Base-by-base conservation (phyloP, 176 grass and related monocot species). In the Eleusine coracana region DNA sequence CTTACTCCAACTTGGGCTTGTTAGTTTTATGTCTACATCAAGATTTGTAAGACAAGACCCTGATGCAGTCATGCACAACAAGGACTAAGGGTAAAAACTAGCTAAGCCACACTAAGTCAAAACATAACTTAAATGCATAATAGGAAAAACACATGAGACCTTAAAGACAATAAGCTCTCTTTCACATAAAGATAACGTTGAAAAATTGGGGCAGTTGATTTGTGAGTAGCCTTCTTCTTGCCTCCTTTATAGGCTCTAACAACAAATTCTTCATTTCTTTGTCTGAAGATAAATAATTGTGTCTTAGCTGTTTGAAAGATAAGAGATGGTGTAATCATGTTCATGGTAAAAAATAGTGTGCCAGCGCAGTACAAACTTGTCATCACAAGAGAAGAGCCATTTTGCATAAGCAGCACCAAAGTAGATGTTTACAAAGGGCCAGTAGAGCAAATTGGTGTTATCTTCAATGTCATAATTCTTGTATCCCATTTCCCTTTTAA, bases 211-310 rank as follows among this genome's bases (percentile, higher is more conserved):
- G 59, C 70, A 76, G 91, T 92, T 82, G 96, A 98, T 83, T 95
- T 98, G 79, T 98, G 96, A 80, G 37, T 71, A 75, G 87, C 96
- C 82, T 95, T 98, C 85, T 95, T 95, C 84, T 88, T 95, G 49
- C 96, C 89, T 9, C 85, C 96, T 83, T 87, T 93, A 61, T 95
- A 98, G 62, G 96, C 92, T 92, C 96, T 91, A 85, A 91, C 85
- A 75, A 98, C 93, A 89, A 98, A 98, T 74, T 95, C 96, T 93
- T 98, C 96, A 37, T 68, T 98, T 89, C 96, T 95, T 86, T 98
- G 92, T 65, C 96, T 95, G 85, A 39, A 88, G 78, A 12, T 76
- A 86, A 68, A 83, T 76, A 74, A 58, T 60, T 84, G 23, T 25
- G 73, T 77, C 36, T 84, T 78, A 68, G 70, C 41, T 45, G 41